Base-by-base conservation (phyloP, 176 grass and related monocot species). In the Tillandsia fasciculata region DNA sequence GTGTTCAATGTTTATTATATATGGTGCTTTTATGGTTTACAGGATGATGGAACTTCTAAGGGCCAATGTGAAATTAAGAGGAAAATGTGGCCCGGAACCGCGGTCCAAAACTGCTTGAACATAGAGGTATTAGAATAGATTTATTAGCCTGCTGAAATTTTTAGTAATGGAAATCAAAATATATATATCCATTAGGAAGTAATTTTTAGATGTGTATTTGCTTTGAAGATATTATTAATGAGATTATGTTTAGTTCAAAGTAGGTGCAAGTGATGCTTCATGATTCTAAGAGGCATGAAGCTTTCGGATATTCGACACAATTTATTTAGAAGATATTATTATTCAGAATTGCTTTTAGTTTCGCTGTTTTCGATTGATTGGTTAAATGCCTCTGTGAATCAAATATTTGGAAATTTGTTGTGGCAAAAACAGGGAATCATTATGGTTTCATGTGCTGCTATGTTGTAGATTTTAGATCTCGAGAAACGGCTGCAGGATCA, bases 401-500 rank as follows among this genome's bases (percentile, higher is more conserved):
- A 42, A 42, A 42, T 42, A 42, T 42, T 42, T 42, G 4, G 33
- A 8, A 33, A 33, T 33, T 33, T 33, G 29, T 33, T 33, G 3
- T 20, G 20, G 29, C 29, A 33, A 5, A 33, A 42, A 42, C 33
- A 7, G 33, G 33, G 7, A 42, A 42, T 42, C 33, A 7, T 42
- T 20, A 18, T 61, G 54, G 20, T 18, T 59, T 59, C 17, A 61
- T 61, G 15, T 18, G 15, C 15, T 61, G 9, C 22, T 61, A 9
- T 61, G 56, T 20, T 61, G 57, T 87, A 99, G 95, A 93, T 93
- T 82, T 50, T 88, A 52, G 77, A 78, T 57, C 89, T 99, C 64
- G 90, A 94, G 73, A 88, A 88, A 67, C 80, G 84, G 78, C 76
- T 99, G 53, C 83, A 88, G 77, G 84, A 88, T 86, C 95, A 93